Evolutionary conservation across 2,329 filamentous ascomycete genomes (phyloP).

Genomic region (Blastomyces parvus): DNA sequence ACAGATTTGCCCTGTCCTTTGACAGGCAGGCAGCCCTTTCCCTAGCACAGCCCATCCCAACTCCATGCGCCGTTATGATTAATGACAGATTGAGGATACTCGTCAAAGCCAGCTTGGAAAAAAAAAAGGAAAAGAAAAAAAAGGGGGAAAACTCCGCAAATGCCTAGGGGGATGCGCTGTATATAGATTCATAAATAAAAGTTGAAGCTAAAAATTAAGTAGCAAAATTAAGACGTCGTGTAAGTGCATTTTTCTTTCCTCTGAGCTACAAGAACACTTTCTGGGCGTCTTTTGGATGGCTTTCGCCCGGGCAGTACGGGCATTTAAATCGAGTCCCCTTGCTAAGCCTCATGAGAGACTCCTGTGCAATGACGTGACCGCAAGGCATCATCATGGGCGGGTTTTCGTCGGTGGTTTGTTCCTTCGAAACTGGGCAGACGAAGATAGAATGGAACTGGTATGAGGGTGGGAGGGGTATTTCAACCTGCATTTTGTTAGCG

Average conservation of each 20-base stretch:
- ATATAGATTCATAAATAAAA: conserved; percentile 3
- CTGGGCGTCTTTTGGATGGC: conserved; percentile 63
- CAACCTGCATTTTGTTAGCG: conserved; percentile 38
- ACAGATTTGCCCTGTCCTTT: neutral
- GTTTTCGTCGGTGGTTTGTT: conserved; percentile 86
- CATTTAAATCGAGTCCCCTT: conserved; percentile 84
- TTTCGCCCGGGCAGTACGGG: conserved; percentile 87
- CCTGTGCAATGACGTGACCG: conserved; percentile 83
- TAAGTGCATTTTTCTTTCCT: neutral
- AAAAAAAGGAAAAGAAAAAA: neutral
- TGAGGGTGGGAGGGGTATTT: conserved; percentile 54
- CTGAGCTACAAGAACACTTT: conserved; percentile 55
- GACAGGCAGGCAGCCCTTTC: no score
- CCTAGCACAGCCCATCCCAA: neutral
- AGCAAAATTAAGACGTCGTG: neutral
- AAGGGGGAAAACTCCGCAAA: neutral
- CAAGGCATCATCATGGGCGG: conserved; percentile 96
- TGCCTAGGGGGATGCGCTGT: neutral
- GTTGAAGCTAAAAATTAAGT: neutral
- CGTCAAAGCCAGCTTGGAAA: neutral
- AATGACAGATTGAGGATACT: neutral
- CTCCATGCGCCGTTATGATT: conserved; percentile 2
- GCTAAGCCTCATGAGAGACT: conserved; percentile 68
- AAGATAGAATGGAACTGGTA: conserved; percentile 90
- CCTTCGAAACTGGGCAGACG: conserved; percentile 93